These are phyloP conservation scores for Rhodotorula sp. DNA, from an alignment of 1,284 basidiomycete species.

Conservation along the genomic window DNA sequence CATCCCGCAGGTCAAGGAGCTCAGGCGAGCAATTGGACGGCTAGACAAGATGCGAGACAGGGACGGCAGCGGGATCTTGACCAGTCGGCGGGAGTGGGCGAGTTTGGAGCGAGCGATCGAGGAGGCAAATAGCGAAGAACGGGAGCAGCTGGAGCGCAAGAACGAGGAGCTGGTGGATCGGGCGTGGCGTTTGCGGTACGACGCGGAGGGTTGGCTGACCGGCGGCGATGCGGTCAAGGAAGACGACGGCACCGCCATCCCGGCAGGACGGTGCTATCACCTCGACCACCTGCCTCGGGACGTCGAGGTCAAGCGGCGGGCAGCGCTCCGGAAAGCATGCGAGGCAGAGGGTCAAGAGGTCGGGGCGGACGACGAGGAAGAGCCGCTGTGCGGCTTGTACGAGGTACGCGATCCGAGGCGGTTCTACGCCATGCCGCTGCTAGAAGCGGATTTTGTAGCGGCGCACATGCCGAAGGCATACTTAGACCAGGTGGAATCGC, in stretches of 20 bases:
- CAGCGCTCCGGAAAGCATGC: neutral
- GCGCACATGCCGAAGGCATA: constrained; percentile 31
- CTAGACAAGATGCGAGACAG: constrained; percentile 15
- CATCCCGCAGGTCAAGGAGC: constrained; percentile 33
- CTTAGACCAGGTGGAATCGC: constrained; percentile 18
- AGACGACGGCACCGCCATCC: constrained; percentile 13
- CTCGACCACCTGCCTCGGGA: constrained; percentile 21
- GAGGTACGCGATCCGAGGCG: constrained; percentile 19
- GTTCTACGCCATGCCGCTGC: constrained; percentile 26
- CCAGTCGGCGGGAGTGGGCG: constrained; percentile 26
- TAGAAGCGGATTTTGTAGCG: constrained; percentile 21
- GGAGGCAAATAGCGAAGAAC: neutral
- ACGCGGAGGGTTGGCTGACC: constrained; percentile 12
- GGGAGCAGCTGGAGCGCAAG: neutral
- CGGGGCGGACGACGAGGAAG: constrained; percentile 11
- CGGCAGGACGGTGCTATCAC: constrained; percentile 28
- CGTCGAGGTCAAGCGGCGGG: constrained; percentile 6
- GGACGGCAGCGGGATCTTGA: constrained; percentile 11
- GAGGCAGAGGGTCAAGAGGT: neutral
- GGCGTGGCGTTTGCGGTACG: constrained; percentile 13
- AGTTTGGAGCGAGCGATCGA: neutral
- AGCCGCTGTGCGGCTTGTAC: constrained; percentile 26
- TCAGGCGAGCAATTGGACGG: constrained; percentile 29
- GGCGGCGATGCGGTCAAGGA: neutral
- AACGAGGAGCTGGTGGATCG: constrained; percentile 12